Evolutionary conservation across 768 basidiomycete genomes (phyloP).

Genomic region (Galerina marginata): DNA sequence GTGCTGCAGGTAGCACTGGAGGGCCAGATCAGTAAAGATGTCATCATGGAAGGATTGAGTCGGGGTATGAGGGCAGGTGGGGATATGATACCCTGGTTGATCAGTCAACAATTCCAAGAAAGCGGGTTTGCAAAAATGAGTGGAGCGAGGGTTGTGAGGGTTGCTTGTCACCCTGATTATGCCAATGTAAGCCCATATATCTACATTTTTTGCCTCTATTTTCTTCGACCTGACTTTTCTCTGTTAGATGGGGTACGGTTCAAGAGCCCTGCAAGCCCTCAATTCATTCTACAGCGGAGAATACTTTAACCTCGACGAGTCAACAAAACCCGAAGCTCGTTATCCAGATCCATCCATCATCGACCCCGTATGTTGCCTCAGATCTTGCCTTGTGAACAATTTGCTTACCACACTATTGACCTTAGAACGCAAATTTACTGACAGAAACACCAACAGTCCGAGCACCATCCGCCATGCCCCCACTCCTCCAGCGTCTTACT

Average conservation of each 20-base stretch:
- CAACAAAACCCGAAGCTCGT: constrained; percentile 49
- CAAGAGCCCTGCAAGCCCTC: constrained; percentile 83
- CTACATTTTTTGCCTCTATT: neutral
- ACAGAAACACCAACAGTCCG: constrained; percentile 82
- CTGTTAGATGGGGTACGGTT: constrained; percentile 93
- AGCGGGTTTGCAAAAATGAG: constrained; percentile 90
- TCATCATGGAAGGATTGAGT: constrained; percentile 84
- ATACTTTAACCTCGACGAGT: constrained; percentile 86
- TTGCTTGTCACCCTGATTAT: constrained; percentile 97
- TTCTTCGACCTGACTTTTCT: constrained; percentile 10
- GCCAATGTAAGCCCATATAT: constrained; percentile 67
- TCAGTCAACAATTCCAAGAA: constrained; percentile 96
- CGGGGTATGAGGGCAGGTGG: constrained; percentile 88
- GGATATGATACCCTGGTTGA: constrained; percentile 97
- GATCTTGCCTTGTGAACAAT: neutral
- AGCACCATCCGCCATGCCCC: constrained; percentile 82
- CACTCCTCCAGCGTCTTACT: constrained; percentile 86
- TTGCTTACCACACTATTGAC: no score
- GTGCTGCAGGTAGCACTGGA: constrained; percentile 96
- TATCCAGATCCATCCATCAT: constrained; percentile 65
- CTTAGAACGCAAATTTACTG: constrained; percentile 55
- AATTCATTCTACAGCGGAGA: constrained; percentile 95
- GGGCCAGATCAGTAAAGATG: constrained; percentile 86
- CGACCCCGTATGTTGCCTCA: constrained; percentile 41
- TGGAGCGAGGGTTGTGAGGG: constrained; percentile 89